phyloP scores from a whole-genome alignment of 139 green algal genomes.

The Eudorina sp. region DNA sequence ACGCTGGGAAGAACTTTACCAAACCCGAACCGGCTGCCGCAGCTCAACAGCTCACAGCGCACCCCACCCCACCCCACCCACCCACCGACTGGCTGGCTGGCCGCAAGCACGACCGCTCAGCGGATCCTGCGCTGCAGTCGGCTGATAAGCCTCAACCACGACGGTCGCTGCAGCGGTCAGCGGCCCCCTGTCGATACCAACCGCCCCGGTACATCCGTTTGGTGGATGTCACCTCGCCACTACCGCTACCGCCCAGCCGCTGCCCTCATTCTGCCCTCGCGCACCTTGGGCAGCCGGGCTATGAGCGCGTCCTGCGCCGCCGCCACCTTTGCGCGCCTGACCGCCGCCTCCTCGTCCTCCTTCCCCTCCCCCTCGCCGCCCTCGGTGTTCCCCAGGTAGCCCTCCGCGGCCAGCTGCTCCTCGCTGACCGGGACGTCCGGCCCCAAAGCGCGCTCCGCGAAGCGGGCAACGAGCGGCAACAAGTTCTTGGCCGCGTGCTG shows the following conservation, averaged over 20 bases:
- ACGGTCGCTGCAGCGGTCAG: too few relatives aligned
- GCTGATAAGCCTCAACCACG: too few relatives aligned
- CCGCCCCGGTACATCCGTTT: too few relatives aligned
- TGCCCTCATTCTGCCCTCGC: neutral
- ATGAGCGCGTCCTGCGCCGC: constrained; percentile 43
- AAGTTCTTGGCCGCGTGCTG: constrained; percentile 61
- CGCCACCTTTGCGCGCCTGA: neutral
- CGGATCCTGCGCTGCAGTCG: too few relatives aligned
- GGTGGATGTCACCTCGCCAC: neutral
- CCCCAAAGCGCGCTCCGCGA: constrained; percentile 47
- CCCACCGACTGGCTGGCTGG: too few relatives aligned
- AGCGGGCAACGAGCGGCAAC: constrained; percentile 51
- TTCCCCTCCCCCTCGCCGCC: neutral
- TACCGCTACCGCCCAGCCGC: neutral
- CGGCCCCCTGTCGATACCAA: too few relatives aligned
- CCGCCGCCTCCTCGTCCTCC: constrained; percentile 5
- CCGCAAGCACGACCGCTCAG: too few relatives aligned
- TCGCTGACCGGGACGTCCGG: neutral
- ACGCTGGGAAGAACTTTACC: too few relatives aligned
- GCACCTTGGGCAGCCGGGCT: constrained; percentile 59
- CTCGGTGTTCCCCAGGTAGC: neutral
- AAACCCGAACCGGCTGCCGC: too few relatives aligned
- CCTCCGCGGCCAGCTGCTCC: constrained; percentile 1
- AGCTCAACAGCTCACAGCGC: too few relatives aligned
- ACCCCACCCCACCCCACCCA: too few relatives aligned